These are phyloP conservation scores for Pluteus cervinus DNA, from an alignment of 768 basidiomycete genomes.

Conservation along the genomic window DNA sequence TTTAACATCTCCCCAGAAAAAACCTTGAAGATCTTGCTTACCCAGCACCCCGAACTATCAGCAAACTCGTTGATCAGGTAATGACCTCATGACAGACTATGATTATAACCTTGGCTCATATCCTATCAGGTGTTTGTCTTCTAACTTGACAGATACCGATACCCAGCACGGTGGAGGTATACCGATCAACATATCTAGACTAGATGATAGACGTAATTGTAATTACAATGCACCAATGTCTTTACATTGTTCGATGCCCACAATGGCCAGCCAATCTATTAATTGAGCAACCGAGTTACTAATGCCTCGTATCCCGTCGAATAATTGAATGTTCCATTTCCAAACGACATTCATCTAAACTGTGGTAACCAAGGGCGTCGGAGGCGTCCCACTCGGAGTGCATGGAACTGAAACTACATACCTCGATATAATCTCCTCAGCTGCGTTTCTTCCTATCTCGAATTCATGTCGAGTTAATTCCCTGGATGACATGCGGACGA, in stretches of 20 bases:
- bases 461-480: slow-evolving; percentile 70
- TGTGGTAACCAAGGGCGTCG: no score
- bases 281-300: no score
- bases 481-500: slow-evolving; percentile 52
- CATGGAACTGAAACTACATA: no score
- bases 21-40: slow-evolving; percentile 85
- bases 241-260: no score
- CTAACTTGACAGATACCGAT: no score
- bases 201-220: no score
- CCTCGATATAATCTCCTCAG: slow-evolving; percentile 56
- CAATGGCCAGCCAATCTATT: no score
- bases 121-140: slow-evolving; percentile 37
- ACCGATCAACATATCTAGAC: background rate
- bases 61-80: slow-evolving; percentile 90
- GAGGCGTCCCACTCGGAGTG: no score
- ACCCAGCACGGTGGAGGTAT: no score
- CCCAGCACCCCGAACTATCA: slow-evolving; percentile 81
- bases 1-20: slow-evolving; percentile 46
- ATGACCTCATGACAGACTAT: slow-evolving; percentile 4
- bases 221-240: no score
- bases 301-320: no score
- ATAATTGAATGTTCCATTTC: slow-evolving; percentile 55
- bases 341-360: slow-evolving; percentile 56
- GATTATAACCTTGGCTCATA: slow-evolving; percentile 3
- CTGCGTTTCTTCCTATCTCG: slow-evolving; percentile 54